Evolutionary conservation across 1,284 basidiomycete genomes (phyloP), one percentile per base, ranked within the genome.

Genomic region (Cutaneotrichosporon cyanovorans): DNA sequence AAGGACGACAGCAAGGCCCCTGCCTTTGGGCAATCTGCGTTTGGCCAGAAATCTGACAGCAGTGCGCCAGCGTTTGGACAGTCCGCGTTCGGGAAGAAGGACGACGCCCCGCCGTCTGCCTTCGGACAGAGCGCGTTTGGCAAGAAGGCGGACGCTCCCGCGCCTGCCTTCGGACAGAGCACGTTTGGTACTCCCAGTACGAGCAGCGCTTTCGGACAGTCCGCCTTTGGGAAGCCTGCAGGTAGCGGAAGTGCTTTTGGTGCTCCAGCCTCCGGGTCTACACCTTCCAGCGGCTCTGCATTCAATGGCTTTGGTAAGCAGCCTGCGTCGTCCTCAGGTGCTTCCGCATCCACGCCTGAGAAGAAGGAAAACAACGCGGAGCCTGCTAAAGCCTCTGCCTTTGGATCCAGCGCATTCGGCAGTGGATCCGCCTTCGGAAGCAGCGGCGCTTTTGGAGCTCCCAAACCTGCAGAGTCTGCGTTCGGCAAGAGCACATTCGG

Each of bases 11-110:
- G 31, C 33, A 32, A 42, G 4, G 53, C 53, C 4, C 48, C 49
- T 15, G 56, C 53, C 21, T 58, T 59, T 41, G 55, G 53, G 2
- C 45, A 52, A 39, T 32, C 20, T 14, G 40, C 40, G 11, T 51
- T 47, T 35, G 40, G 40, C 1, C 16, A 18, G 36, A 33, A 33
- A n/a, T 21, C 36, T n/a, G n/a, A n/a, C n/a, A 19, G 18, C 14
- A 35, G n/a, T n/a, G n/a, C n/a, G 4, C 40, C 48, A 5, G 42
- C 46, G 7, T 48, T 42, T 23, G 32, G 36, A 2, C 9, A 10
- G 7, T 16, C 28, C 31, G 31, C 15, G n/a, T 33, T 34, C n/a
- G 44, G 37, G 1, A 37, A 47, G 35, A 42, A 42, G 21, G 30
- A 19, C 3, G 35, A 22, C 20, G 25, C 18, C 22, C 14, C 19